phyloP scores from a whole-genome alignment of 2,329 filamentous ascomycete species.

The Trichoderma koningiopsis region DNA sequence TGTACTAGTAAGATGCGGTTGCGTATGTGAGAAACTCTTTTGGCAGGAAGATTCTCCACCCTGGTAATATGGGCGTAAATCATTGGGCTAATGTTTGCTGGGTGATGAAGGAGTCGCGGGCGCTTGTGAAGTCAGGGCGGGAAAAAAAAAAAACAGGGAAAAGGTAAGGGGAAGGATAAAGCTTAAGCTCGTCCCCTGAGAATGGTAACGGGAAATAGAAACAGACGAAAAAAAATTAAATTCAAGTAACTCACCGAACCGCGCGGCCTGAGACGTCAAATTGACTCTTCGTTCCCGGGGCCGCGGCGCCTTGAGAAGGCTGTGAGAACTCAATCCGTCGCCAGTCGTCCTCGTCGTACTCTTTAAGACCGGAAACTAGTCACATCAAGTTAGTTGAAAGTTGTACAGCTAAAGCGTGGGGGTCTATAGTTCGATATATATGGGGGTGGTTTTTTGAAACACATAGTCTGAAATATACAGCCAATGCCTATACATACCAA shows the following conservation, averaged over 20 bases:
- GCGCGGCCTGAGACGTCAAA: constrained; percentile 66
- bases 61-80: not conserved
- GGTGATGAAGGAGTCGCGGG: not conserved
- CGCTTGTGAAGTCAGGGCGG: not conserved
- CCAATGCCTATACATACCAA: constrained; percentile 47
- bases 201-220: not conserved
- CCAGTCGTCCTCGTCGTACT: constrained; percentile 73
- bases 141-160: not conserved
- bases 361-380: constrained; percentile 60
- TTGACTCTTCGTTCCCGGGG: constrained; percentile 29
- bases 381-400: not conserved
- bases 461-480: constrained; percentile 1
- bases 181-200: not conserved
- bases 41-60: constrained; percentile 3
- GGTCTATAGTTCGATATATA: not conserved
- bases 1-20: not conserved
- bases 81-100: not conserved
- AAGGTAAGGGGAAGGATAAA: not conserved
- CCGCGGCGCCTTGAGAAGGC: constrained; percentile 35
- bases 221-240: not conserved
- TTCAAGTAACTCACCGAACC: constrained; percentile 51
- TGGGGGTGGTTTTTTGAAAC: not conserved
- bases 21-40: not conserved
- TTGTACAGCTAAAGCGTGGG: not conserved
- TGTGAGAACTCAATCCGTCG: constrained; percentile 60